These are phyloP conservation scores for Piper betle DNA, from an alignment of 164 flowering plant species.

Conservation along the genomic window DNA sequence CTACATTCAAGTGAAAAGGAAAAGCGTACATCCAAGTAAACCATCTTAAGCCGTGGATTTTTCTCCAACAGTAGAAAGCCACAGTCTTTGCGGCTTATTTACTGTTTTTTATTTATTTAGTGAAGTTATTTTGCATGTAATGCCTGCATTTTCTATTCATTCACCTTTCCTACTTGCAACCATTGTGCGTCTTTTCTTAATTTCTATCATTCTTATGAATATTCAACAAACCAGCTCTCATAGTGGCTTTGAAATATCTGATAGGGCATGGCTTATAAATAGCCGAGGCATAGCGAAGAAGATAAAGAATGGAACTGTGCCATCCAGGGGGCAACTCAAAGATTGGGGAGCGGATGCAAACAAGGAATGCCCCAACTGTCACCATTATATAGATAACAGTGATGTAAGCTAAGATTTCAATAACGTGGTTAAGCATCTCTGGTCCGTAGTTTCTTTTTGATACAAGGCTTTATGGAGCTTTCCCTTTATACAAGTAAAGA, in stretches of 20 bases:
- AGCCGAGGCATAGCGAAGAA: slow-evolving; percentile 53
- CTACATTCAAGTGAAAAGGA: too few species aligned
- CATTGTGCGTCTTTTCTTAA: not conserved
- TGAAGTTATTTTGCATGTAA: not conserved
- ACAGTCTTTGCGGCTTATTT: not conserved
- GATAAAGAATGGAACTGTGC: slow-evolving; percentile 41
- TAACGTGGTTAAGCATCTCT: not conserved
- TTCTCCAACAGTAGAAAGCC: not conserved
- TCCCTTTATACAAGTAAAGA: not conserved
- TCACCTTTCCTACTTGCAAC: not conserved
- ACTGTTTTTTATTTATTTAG: too few species aligned
- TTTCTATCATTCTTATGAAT: not conserved
- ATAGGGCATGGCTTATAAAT: slow-evolving; percentile 71
- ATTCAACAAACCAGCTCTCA: not conserved
- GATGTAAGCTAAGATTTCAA: slow-evolving; percentile 44
- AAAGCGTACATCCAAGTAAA: too few species aligned
- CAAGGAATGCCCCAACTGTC: slow-evolving; percentile 76
- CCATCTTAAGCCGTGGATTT: not conserved
- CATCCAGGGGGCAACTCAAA: slow-evolving; percentile 29
- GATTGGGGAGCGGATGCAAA: slow-evolving; percentile 39
- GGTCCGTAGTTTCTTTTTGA: not conserved
- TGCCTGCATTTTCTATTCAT: not conserved
- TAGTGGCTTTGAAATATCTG: not conserved
- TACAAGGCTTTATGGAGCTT: not conserved
- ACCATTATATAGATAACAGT: slow-evolving; percentile 52